Percentiles rank a stretch among this genome's conserved stretches.
These are phyloP conservation scores for Acarospora socialis DNA, from an alignment of 2,329 filamentous ascomycete species.

Conservation along the genomic window DNA sequence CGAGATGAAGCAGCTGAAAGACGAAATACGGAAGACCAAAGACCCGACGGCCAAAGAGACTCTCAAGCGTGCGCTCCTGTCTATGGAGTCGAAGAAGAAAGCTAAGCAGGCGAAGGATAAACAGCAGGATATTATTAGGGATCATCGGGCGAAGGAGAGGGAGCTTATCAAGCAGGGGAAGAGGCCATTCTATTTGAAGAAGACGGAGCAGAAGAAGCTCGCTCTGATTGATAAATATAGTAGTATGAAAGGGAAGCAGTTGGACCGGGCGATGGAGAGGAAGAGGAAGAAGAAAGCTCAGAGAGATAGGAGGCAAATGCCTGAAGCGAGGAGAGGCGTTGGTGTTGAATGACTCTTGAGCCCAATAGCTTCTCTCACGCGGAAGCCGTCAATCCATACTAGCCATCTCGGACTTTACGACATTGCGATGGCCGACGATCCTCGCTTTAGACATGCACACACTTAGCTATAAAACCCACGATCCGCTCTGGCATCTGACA, in stretches of 20 bases:
- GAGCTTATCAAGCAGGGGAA: constrained; percentile 77
- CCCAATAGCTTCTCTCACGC: too few species aligned
- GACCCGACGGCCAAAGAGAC: constrained; percentile 50
- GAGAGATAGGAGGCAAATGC: constrained; percentile 72
- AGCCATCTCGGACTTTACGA: too few species aligned
- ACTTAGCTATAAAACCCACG: too few species aligned
- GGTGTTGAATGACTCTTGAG: too few species aligned
- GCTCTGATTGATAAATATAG: constrained; percentile 66
- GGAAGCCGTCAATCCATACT: too few species aligned
- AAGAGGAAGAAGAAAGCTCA: constrained; percentile 76
- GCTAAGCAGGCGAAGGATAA: constrained; percentile 55
- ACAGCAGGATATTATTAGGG: constrained; percentile 52
- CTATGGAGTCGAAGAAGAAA: constrained; percentile 66
- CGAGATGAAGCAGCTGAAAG: constrained; percentile 66
- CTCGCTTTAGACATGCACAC: too few species aligned
- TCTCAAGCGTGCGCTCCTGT: constrained; percentile 58
- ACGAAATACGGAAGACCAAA: constrained; percentile 52
- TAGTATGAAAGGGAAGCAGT: constrained; percentile 70
- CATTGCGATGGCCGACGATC: too few species aligned
- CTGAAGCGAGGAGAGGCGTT: constrained; percentile 35
- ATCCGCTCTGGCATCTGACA: too few species aligned
- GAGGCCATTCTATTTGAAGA: constrained; percentile 86
- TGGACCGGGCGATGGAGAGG: constrained; percentile 72
- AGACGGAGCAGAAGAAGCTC: constrained; percentile 78
- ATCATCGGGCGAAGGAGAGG: constrained; percentile 72